These are phyloP conservation scores for Diaporthe eres DNA, from an alignment of 2,329 filamentous ascomycete genomes.

Conservation along the genomic window DNA sequence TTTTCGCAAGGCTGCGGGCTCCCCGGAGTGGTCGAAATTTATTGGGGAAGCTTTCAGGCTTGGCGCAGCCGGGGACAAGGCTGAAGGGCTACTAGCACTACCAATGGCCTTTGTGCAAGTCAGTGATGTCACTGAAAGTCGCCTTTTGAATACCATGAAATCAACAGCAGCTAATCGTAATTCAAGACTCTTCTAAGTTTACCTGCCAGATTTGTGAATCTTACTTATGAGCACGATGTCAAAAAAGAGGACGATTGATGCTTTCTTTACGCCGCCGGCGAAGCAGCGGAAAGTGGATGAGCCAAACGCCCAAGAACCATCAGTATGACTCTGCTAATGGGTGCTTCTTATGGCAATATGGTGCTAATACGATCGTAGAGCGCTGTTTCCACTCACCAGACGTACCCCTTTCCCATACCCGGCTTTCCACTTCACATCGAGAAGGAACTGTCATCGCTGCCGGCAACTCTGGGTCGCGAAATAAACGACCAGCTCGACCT, in stretches of 20 bases:
- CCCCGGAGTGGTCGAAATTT: constrained; percentile 2
- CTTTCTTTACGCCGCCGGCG: constrained; percentile 72
- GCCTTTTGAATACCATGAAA: not conserved
- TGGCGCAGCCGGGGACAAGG: constrained; percentile 40
- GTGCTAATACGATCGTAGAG: constrained; percentile 42
- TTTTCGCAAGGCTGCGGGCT: constrained; percentile 40
- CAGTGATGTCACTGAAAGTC: constrained; percentile 40
- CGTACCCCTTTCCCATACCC: constrained; percentile 67
- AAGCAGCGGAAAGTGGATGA: constrained; percentile 53
- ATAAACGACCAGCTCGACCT: constrained; percentile 79
- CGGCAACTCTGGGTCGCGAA: constrained; percentile 64
- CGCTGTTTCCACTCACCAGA: constrained; percentile 55
- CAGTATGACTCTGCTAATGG: constrained; percentile 27
- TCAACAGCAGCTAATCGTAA: not conserved
- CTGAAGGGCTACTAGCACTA: constrained; percentile 36
- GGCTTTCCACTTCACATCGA: constrained; percentile 57
- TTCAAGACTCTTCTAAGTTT: not conserved
- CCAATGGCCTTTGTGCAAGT: not conserved
- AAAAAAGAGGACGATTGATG: constrained; percentile 75
- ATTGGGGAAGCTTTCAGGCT: constrained; percentile 14
- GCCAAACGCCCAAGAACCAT: constrained; percentile 18
- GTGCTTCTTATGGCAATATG: not conserved
- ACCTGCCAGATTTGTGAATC: no score
- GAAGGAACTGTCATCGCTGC: constrained; percentile 59
- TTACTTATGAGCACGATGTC: constrained; percentile 47